Percentiles rank a stretch among this genome's conserved stretches.
These are phyloP conservation scores for Verticillium nubilum DNA, from an alignment of 2,329 filamentous ascomycete genomes.

Conservation along the genomic window DNA sequence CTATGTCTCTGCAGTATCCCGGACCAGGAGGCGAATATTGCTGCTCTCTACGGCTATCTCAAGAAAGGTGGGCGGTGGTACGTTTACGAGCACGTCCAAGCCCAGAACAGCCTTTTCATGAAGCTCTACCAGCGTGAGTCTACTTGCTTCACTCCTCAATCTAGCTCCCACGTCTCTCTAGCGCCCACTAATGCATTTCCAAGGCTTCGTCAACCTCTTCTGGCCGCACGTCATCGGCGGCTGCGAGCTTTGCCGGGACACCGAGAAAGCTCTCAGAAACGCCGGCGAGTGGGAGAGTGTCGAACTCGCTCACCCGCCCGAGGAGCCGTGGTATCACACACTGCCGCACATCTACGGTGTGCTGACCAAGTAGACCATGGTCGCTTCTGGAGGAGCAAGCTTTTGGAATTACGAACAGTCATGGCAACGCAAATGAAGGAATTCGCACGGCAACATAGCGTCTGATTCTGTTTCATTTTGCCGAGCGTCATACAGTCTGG, in stretches of 20 bases:
- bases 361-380: conserved; percentile 41
- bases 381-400: no score
- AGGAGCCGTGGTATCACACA: conserved; percentile 34
- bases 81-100: conserved; percentile 55
- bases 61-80: conserved; percentile 60
- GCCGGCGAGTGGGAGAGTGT: conserved; percentile 46
- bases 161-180: not conserved
- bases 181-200: not conserved
- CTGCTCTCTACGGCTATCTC: conserved; percentile 49
- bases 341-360: conserved; percentile 47
- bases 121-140: conserved; percentile 45
- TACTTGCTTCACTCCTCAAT: not conserved
- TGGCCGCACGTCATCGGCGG: conserved; percentile 49
- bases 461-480: no score
- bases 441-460: no score
- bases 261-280: conserved; percentile 36
- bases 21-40: conserved; percentile 49
- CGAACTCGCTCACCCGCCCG: conserved; percentile 36
- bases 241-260: conserved; percentile 45
- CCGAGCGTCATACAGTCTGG: no score
- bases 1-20: conserved; percentile 61
- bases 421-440: no score
- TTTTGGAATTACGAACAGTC: no score
- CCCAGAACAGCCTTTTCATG: conserved; percentile 31
- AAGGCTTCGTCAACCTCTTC: conserved; percentile 44